A percentile compares a stretch with the other conserved stretches of the same genome.
These are phyloP conservation scores for Scytalidium sp. DNA, from an alignment of 2,329 filamentous ascomycete genomes.

Conservation along the genomic window DNA sequence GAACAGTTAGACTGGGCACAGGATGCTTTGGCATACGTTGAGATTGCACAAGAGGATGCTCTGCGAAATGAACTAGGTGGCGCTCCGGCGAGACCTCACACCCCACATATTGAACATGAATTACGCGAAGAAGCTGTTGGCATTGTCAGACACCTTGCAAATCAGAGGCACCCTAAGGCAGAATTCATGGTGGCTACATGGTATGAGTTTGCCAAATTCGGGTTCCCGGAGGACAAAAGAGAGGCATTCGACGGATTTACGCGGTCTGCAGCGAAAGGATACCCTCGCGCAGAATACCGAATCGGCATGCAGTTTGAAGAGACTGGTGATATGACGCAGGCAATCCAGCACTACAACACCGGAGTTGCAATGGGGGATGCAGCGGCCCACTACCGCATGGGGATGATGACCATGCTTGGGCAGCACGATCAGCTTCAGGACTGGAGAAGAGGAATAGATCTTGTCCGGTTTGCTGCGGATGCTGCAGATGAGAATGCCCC, in stretches of 20 bases:
- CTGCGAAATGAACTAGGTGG: slow-evolving; percentile 32
- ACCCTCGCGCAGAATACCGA: slow-evolving; percentile 86
- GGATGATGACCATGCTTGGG: slow-evolving; percentile 96
- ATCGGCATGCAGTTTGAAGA: slow-evolving; percentile 99
- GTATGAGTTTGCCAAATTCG: slow-evolving; percentile 97
- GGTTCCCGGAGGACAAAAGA: slow-evolving; percentile 84
- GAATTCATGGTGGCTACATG: slow-evolving; percentile 95
- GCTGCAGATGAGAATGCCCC: slow-evolving; percentile 94
- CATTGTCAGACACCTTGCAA: slow-evolving; percentile 84
- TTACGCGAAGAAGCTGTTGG: slow-evolving; percentile 85
- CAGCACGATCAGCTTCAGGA: slow-evolving; percentile 90
- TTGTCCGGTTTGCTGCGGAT: slow-evolving; percentile 80
- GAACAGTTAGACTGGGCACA: slow-evolving; percentile 98
- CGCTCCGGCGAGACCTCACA: slow-evolving; percentile 60
- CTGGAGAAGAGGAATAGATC: slow-evolving; percentile 70
- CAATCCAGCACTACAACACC: slow-evolving; percentile 83
- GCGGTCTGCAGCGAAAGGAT: slow-evolving; percentile 80
- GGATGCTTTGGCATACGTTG: slow-evolving; percentile 85
- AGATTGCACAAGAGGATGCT: slow-evolving; percentile 76
- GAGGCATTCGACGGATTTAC: slow-evolving; percentile 89
- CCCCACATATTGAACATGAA: slow-evolving; percentile 85
- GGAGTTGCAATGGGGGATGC: slow-evolving; percentile 82
- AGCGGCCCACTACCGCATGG: slow-evolving; percentile 79
- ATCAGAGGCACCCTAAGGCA: slow-evolving; percentile 89
- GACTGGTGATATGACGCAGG: slow-evolving; percentile 88